Percentiles rank a stretch among this genome's conserved stretches.
Evolutionary conservation across 805 yeast genomes (phyloP).

Genomic region (Saccharomyces jurei): DNA sequence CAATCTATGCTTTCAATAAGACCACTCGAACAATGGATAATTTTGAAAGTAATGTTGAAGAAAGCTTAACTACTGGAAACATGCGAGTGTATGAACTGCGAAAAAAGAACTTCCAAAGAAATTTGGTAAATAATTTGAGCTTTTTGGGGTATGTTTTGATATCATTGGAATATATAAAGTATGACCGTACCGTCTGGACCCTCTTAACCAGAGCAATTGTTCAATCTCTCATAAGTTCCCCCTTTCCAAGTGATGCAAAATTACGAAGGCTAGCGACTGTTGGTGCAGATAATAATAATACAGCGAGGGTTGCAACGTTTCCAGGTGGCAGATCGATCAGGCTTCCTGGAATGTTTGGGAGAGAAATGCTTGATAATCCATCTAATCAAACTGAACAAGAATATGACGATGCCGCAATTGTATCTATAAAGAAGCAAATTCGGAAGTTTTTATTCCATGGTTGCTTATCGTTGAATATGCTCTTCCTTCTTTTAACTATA

Average conservation of each 20-base stretch:
- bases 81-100: conserved; percentile 16
- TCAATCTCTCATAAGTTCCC: conserved; percentile 34
- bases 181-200: conserved; percentile 18
- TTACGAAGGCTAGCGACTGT: conserved; percentile 15
- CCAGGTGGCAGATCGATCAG: conserved; percentile 4
- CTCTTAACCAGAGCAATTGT: conserved; percentile 30
- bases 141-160: conserved; percentile 21
- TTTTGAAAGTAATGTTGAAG: neutral
- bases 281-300: conserved; percentile 7
- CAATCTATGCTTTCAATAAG: neutral
- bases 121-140: conserved; percentile 13
- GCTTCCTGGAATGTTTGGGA: neutral
- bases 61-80: neutral
- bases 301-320: conserved; percentile 4
- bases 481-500: conserved; percentile 13
- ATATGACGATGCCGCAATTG: neutral
- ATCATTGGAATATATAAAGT: conserved; percentile 22
- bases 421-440: conserved; percentile 14
- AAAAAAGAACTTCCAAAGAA: conserved; percentile 20
- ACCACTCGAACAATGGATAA: neutral
- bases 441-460: conserved; percentile 21
- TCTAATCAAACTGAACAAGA: neutral
- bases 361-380: neutral
- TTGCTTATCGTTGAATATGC: conserved; percentile 17
- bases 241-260: conserved; percentile 34